Conservation (phyloP, 2,329 filamentous ascomycete genomes). For the Aspergillus sp. region DNA sequence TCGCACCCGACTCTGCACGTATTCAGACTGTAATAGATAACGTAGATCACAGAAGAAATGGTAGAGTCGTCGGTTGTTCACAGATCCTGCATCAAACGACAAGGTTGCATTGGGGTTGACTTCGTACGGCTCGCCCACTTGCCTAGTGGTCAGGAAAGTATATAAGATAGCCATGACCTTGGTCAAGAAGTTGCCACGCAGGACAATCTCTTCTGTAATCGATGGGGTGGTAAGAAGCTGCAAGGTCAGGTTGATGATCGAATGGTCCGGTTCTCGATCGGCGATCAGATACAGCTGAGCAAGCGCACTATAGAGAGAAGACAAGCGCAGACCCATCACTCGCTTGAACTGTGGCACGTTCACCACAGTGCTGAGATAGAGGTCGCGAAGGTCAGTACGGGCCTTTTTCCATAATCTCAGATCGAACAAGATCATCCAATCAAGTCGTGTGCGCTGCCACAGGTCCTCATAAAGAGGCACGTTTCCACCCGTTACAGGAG, state of each 20-base stretch:
- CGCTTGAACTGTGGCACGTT: slow-evolving; percentile 96
- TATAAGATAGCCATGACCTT: slow-evolving; percentile 95
- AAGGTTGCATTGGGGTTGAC: slow-evolving; percentile 83
- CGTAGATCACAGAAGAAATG: slow-evolving; percentile 96
- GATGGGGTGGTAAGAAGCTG: slow-evolving; percentile 97
- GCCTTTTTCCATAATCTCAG: slow-evolving; percentile 95
- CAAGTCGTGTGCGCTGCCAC: slow-evolving; percentile 82
- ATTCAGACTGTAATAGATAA: slow-evolving; percentile 83
- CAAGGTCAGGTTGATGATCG: slow-evolving; percentile 94
- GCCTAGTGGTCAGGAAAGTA: slow-evolving; percentile 91
- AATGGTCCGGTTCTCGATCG: slow-evolving; percentile 94
- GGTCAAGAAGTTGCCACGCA: slow-evolving; percentile 92
- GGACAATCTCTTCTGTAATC: slow-evolving; percentile 92
- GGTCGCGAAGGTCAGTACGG: slow-evolving; percentile 81
- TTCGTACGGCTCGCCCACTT: slow-evolving; percentile 91
- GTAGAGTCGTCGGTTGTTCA: slow-evolving; percentile 93
- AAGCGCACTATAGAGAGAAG: slow-evolving; percentile 88
- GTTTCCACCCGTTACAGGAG: slow-evolving; percentile 63
- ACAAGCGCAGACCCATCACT: slow-evolving; percentile 87
- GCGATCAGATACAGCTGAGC: slow-evolving; percentile 95
- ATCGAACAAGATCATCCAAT: slow-evolving; percentile 94
- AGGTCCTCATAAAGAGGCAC: slow-evolving; percentile 79
- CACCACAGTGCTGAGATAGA: slow-evolving; percentile 96
- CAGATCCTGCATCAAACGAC: slow-evolving; percentile 89
- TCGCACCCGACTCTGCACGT: slow-evolving; percentile 82